Percentiles rank a stretch among this genome's conserved stretches.
These are phyloP conservation scores for Annona squamosa DNA, from an alignment of 164 flowering plant genomes.

Conservation along the genomic window DNA sequence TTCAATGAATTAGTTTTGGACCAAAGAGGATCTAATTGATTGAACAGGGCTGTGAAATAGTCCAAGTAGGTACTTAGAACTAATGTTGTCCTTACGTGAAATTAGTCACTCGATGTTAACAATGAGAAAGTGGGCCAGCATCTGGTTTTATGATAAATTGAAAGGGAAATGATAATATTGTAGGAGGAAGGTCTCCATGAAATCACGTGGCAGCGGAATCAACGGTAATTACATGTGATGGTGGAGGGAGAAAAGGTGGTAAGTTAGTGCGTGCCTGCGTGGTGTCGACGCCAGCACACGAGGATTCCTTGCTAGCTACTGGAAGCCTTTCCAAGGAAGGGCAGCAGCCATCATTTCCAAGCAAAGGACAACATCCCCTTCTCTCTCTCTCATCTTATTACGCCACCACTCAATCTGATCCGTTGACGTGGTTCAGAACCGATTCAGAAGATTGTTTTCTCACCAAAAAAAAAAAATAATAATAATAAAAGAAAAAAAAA, in stretches of 20 bases:
- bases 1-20: too few species aligned
- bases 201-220: constrained; percentile 8
- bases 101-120: too few species aligned
- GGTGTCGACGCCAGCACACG: constrained; percentile 6
- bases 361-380: neutral
- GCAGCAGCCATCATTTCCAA: neutral
- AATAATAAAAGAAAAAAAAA: too few species aligned
- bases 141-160: too few species aligned
- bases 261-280: neutral
- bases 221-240: neutral
- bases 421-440: neutral
- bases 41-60: too few species aligned
- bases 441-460: too few species aligned
- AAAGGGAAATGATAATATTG: too few species aligned
- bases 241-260: neutral
- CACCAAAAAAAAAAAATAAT: too few species aligned
- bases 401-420: neutral
- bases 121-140: too few species aligned
- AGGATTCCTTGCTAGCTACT: neutral
- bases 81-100: too few species aligned
- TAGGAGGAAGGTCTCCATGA: neutral
- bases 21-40: too few species aligned
- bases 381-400: neutral
- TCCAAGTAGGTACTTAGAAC: too few species aligned
- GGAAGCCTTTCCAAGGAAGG: constrained; percentile 3